Evolutionary conservation across 352 stramenopile species (phyloP), one percentile per base, ranked within the genome.

Genomic region (Phytophthora constricta): DNA sequence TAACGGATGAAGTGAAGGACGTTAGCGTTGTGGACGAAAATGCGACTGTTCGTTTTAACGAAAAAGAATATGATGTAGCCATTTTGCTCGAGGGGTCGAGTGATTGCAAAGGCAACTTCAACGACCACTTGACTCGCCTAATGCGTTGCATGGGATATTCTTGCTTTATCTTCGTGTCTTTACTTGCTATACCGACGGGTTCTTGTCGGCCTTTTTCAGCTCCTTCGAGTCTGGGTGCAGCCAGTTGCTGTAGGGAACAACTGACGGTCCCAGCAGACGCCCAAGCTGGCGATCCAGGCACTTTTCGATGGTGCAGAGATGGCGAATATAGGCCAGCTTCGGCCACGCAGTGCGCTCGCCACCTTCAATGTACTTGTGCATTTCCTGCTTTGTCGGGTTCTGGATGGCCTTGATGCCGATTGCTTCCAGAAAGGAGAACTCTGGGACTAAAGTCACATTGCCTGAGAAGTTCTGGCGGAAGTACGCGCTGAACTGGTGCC

Each of bases 401-500:
- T 84, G 59, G 62, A 97, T 91, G 25, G 93, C 84, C 59, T 94
- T 95, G 54, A 87, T 79, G 23, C 89, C 85, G 43, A 92, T 93
- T 5, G 78, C 78, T 17, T 96, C 84, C 8, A 97, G 65, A 39
- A 91, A 92, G 42, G 96, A 81, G 68, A 98, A 92, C 27, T 91
- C 87, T 7, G 89, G 80, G 71, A 98, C 95, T 49, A 99, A 80
- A 10, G 96, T 99, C 43, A 99, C 92, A 72, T 99, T 97, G 16
- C 97, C 97, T 46, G 97, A 96, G 73, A 99, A 99, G 69, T 98
- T 97, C 81, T 98, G 93, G 43, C 90, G 87, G 79, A 98, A 84
- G 69, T 79, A 90, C 42, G 70, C 80, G 55, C 77, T 89, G 63
- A 86, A 86, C 52, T 89, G 80, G 70, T 98, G 92, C 16, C 80